Evolutionary conservation across 2,329 filamentous ascomycete species (phyloP), one percentile per base, ranked within the genome.

Genomic region (Ambrosiella xylebori): DNA sequence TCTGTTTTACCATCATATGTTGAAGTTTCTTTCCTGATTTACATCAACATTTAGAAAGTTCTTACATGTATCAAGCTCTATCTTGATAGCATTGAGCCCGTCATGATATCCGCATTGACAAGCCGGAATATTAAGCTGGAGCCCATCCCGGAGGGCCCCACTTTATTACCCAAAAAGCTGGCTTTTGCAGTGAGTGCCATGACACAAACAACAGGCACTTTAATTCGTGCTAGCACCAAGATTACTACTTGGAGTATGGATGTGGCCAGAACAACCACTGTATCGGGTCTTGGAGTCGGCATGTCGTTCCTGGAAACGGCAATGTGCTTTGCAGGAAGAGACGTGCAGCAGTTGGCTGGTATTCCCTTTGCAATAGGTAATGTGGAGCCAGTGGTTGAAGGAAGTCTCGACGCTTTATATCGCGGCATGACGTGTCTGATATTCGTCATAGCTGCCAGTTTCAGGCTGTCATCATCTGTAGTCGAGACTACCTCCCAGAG

Each of bases 391-490:
- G 68, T 81, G 11, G 67, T 83, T 50, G 78, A 81, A 63, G 70
- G 71, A 59, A 80, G 76, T 63, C 70, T 83, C 37, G 76, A 79
- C 59, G 73, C 69, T 57, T 67, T 83, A 47, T 79, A 83, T 63
- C 71, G 73, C 56, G 77, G 76, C 27, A 78, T 83, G 66, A 76
- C 75, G 5, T 74, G 76, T 54, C 72, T 79, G 36, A 77, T 80
- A 45, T 82, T 83, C 63, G 80, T 78, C 71, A 80, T 80, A 1
- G 76, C 77, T 1, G 75, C 80, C 1, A 74, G 80, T 52, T 83
- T 84, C 63, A 72, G 80, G 51, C 64, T 82, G 8, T 80, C 79
- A 1, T 73, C 74, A 8, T 75, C 78, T 1, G 75, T 78, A 3
- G 67, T 82, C 13, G 75, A 74, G 15, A 72, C 75, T 12, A 74